Base-by-base conservation (phyloP, 1,284 basidiomycete species). In the Pterulicium gracile region DNA sequence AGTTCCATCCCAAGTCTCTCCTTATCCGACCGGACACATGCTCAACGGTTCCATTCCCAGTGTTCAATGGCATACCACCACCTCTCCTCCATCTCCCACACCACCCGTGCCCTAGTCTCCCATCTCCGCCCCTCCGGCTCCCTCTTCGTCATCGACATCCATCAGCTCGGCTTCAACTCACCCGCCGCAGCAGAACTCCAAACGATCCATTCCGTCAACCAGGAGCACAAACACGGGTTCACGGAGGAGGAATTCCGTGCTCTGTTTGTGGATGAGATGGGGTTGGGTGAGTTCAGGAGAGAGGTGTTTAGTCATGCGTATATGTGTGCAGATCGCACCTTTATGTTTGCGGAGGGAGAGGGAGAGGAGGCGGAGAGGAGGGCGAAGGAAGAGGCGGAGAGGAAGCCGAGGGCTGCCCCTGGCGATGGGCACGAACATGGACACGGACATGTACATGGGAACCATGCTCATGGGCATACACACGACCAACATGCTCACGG, bases 11-110 rank as follows among this genome's bases (percentile, higher is more conserved):
- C n/a, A n/a, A n/a, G n/a, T n/a, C n/a, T n/a, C n/a, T n/a, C n/a
- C n/a, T n/a, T n/a, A n/a, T n/a, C n/a, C n/a, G n/a, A n/a, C n/a
- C n/a, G n/a, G n/a, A n/a, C n/a, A n/a, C n/a, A n/a, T n/a, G n/a
- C n/a, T n/a, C n/a, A n/a, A n/a, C n/a, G n/a, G n/a, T n/a, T n/a
- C n/a, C n/a, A n/a, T n/a, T n/a, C 34, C 1, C 47, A 87, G 83
- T 88, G 83, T 55, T 66, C 72, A 3, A 67, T 72, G 47, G 67
- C 83, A 1, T 88, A 81, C 54, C 83, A 88, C 54, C 85, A 88
- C 56, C 70, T 87, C 52, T 50, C 63, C 1, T 68, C 70, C 23
- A 68, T 80, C 49, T 59, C 63, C 3, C 64, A 63, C 3, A 70
- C 68, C 20, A 84, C 81, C 2, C 61, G 61, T n/a, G 61, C 59